These are phyloP conservation scores for Blastosporella zonata DNA, from an alignment of 1,284 basidiomycete species.

Conservation along the genomic window DNA sequence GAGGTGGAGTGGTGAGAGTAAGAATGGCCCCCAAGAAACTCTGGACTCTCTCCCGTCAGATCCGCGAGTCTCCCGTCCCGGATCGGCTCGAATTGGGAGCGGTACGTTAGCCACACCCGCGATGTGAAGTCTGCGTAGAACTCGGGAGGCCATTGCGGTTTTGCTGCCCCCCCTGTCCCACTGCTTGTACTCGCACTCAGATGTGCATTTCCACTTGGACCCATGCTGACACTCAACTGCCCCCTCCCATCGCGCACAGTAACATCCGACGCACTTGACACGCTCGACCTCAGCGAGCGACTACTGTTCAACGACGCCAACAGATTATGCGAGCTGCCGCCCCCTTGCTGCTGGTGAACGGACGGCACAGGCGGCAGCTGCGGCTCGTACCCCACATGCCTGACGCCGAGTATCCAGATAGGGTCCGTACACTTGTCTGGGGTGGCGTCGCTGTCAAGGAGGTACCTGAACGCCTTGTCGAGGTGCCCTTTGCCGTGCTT, in stretches of 20 bases:
- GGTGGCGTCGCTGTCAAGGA: slow-evolving; percentile 79
- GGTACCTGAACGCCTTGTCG: slow-evolving; percentile 78
- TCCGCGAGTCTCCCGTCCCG: slow-evolving; percentile 62
- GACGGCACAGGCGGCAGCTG: slow-evolving; percentile 29
- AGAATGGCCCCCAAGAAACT: neutral
- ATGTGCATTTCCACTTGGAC: too few species aligned
- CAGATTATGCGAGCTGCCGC: neutral
- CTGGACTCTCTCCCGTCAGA: slow-evolving; percentile 29
- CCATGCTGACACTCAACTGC: too few species aligned
- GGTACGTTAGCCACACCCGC: slow-evolving; percentile 88
- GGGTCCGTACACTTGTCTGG: slow-evolving; percentile 78
- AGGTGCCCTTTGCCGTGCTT: slow-evolving; percentile 72
- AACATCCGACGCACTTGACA: slow-evolving; percentile 37
- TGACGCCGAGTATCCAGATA: slow-evolving; percentile 83
- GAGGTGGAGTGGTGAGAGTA: too few species aligned
- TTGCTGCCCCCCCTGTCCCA: slow-evolving; percentile 29
- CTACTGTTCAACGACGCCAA: neutral
- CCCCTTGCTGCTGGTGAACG: slow-evolving; percentile 19
- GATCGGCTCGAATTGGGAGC: slow-evolving; percentile 85
- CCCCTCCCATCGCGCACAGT: neutral
- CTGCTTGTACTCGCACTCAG: neutral
- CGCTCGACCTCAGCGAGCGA: slow-evolving; percentile 21
- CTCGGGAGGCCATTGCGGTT: slow-evolving; percentile 68
- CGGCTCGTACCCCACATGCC: slow-evolving; percentile 71
- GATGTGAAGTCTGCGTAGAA: slow-evolving; percentile 93